These are phyloP conservation scores for Astragalus membranaceus DNA, from an alignment of 306 rosid species.

Conservation along the genomic window DNA sequence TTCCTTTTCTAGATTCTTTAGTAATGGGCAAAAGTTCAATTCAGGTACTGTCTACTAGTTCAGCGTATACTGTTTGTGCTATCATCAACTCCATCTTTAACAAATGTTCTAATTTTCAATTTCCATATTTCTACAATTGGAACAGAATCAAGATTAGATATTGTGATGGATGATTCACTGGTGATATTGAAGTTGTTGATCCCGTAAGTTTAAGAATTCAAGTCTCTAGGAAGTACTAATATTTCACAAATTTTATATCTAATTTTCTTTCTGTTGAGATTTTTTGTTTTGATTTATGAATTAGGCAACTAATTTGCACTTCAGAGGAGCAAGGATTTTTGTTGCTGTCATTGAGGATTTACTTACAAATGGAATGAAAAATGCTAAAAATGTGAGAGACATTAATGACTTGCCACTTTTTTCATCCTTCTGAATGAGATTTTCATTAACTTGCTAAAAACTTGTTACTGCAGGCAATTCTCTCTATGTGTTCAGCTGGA, in stretches of 20 bases:
- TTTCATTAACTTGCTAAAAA: not conserved
- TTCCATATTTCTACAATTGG: conserved; percentile 76
- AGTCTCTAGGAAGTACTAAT: not conserved
- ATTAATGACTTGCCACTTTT: not conserved
- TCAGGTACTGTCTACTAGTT: conserved; percentile 43
- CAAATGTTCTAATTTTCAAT: not conserved
- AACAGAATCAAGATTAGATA: conserved; percentile 78
- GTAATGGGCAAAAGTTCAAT: conserved; percentile 44
- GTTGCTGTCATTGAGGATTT: conserved; percentile 58
- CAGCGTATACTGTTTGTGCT: not conserved
- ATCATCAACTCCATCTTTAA: not conserved
- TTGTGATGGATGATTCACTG: conserved; percentile 90
- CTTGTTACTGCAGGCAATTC: conserved; percentile 54
- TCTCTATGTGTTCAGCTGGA: conserved; percentile 64
- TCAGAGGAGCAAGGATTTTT: conserved; percentile 77
- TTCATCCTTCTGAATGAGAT: not conserved
- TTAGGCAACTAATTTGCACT: conserved; percentile 73
- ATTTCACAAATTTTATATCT: not conserved
- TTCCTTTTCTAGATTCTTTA: conserved; percentile 68
- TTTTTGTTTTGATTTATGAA: not conserved
- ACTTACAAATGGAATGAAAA: conserved; percentile 74
- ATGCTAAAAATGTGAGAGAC: conserved; percentile 54
- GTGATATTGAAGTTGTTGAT: conserved; percentile 65
- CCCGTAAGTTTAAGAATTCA: conserved; percentile 43
- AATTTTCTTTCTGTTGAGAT: not conserved